Evolutionary conservation across 768 basidiomycete genomes (phyloP).

Genomic region (Lentinus tigrinus): DNA sequence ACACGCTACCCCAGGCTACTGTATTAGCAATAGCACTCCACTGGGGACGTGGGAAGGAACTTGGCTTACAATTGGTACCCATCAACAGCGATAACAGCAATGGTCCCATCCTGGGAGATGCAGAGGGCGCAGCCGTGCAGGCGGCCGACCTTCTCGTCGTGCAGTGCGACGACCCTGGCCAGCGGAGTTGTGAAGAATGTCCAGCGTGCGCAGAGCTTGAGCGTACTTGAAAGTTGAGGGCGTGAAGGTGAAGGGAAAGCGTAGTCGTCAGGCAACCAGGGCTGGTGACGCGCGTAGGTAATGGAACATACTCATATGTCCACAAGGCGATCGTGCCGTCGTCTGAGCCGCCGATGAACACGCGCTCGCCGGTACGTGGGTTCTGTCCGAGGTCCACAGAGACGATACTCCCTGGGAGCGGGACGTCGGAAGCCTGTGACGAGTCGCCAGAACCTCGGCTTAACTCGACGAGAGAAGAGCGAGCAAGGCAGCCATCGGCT

Average conservation of each 20-base stretch:
- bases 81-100: conserved; percentile 74
- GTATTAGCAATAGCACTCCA: not conserved
- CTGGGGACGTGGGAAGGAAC: not conserved
- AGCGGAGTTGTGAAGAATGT: conserved; percentile 71
- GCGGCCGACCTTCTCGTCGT: conserved; percentile 49
- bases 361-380: conserved; percentile 55
- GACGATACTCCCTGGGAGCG: conserved; percentile 49
- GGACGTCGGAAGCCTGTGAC: conserved; percentile 41
- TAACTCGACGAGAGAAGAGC: conserved; percentile 27
- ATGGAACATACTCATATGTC: conserved; percentile 53
- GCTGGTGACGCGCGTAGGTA: not conserved
- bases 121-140: conserved; percentile 71
- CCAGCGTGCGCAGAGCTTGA: conserved; percentile 70
- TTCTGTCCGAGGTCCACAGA: conserved; percentile 57
- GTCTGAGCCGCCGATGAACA: conserved; percentile 72
- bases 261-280: not conserved
- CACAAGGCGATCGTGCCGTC: conserved; percentile 80
- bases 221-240: conserved; percentile 41
- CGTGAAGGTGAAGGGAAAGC: not conserved
- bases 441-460: conserved; percentile 12
- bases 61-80: conserved; percentile 73
- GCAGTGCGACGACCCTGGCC: conserved; percentile 53
- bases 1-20: conserved; percentile 48
- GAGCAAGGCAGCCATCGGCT: conserved; percentile 31
- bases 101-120: conserved; percentile 74